These are phyloP conservation scores for Geranium incanum DNA, from an alignment of 441 rosid genomes.

Conservation along the genomic window DNA sequence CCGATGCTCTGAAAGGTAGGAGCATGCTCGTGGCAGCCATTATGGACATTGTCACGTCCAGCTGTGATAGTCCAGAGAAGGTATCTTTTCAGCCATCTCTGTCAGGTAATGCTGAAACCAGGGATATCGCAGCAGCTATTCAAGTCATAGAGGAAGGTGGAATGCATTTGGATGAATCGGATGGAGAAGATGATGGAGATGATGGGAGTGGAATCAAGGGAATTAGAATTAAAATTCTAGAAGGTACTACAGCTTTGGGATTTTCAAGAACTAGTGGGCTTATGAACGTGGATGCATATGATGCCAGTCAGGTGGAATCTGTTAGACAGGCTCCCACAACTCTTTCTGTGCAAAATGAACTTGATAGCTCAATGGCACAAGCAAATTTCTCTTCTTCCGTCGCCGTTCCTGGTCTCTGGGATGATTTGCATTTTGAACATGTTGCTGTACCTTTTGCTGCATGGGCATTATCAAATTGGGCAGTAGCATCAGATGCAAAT, in stretches of 20 bases:
- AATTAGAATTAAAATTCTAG: constrained; percentile 85
- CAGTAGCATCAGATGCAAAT: constrained; percentile 77
- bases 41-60: constrained; percentile 73
- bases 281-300: constrained; percentile 39
- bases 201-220: constrained; percentile 83
- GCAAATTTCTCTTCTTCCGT: constrained; percentile 62
- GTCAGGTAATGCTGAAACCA: constrained; percentile 67
- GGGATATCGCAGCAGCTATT: constrained; percentile 84
- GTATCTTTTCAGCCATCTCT: constrained; percentile 47
- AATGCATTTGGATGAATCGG: constrained; percentile 57
- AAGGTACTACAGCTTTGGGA: constrained; percentile 78
- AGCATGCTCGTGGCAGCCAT: constrained; percentile 99
- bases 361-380: constrained; percentile 39
- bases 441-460: constrained; percentile 97
- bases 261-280: constrained; percentile 56
- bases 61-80: constrained; percentile 54
- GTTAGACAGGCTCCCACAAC: constrained; percentile 35
- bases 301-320: constrained; percentile 27
- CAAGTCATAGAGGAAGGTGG: constrained; percentile 93
- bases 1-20: constrained; percentile 99
- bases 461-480: constrained; percentile 98
- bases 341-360: constrained; percentile 46
- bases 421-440: constrained; percentile 92
- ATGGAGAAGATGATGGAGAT: constrained; percentile 50
- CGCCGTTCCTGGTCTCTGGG: constrained; percentile 99